Percentiles rank a stretch among this genome's conserved stretches.
Conservation (phyloP, 495 filamentous ascomycete species). For the Penicillium soppii region DNA sequence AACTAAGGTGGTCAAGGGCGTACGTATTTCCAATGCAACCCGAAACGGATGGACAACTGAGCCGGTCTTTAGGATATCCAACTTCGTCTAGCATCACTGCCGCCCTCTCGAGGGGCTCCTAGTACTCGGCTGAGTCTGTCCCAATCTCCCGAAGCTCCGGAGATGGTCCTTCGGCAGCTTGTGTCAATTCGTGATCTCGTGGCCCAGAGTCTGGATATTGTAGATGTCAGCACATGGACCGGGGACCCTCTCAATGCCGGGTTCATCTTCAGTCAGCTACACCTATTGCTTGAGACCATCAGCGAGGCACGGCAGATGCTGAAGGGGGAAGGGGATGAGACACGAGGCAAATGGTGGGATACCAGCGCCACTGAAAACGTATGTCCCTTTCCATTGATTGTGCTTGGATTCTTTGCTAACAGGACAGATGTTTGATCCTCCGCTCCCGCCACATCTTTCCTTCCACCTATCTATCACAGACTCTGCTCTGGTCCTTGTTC, state of each 20-base stretch:
- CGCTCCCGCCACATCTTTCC: constrained; percentile 58
- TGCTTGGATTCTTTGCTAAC: not conserved
- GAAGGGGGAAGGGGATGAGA: constrained; percentile 49
- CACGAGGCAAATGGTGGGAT: constrained; percentile 58
- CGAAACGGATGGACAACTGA: not conserved
- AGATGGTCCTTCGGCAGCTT: constrained; percentile 63
- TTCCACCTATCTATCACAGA: constrained; percentile 79
- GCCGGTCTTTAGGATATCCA: constrained; percentile 43
- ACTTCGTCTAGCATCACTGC: constrained; percentile 48
- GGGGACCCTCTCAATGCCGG: constrained; percentile 54
- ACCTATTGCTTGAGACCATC: constrained; percentile 72
- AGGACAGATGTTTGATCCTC: constrained; percentile 54
- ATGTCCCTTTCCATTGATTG: constrained; percentile 13
- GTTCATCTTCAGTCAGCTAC: constrained; percentile 79
- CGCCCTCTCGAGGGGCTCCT: constrained; percentile 42
- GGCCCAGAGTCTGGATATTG: constrained; percentile 72
- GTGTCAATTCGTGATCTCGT: constrained; percentile 70
- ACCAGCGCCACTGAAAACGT: constrained; percentile 52
- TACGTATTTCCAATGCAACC: constrained; percentile 36
- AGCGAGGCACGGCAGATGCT: constrained; percentile 59
- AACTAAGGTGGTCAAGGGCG: constrained; percentile 72
- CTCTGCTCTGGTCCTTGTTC: constrained; percentile 69
- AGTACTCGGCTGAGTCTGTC: constrained; percentile 58
- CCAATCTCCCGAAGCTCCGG: constrained; percentile 45
- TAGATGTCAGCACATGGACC: constrained; percentile 72